Base-by-base conservation (phyloP, 306 rosid species). In the Nissolia schottii region DNA sequence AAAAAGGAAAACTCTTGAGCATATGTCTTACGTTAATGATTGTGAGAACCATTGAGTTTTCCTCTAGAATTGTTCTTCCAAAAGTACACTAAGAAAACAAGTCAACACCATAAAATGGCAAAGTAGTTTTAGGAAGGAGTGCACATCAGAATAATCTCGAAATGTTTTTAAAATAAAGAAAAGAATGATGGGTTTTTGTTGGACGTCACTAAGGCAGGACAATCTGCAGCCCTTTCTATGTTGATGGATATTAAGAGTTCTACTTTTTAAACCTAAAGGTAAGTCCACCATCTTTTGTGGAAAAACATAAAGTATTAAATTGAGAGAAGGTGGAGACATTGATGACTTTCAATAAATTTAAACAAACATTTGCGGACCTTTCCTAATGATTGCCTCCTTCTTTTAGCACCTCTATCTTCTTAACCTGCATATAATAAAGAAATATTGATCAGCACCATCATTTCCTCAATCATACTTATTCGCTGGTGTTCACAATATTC, bases 171-270 rank as follows among this genome's bases (percentile, higher is more conserved):
- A 32, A 57, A 73, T 45, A 55, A 40, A 53, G 22, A 41, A 28
- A 73, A 75, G 45, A 70, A 61, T 62, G 70, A 63, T 45, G 65
- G 82, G 64, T 59, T 67, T 49, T 74, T 49, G 87, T 67, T 84
- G 81, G 79, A 80, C 73, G 74, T 65, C 70, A 76, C 70, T 12
- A 64, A 54, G 64, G 80, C 67, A 77, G 76, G 66, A 49, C 81
- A 85, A 85, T 83, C 82, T 3, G 67, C 81, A 58, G 62, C 79
- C 50, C 83, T 70, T 74, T 82, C 64, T 35, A 75, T 65, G 89
- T 53, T 78, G 89, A 78, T 78, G 69, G 49, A 85, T 80, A 67
- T 64, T 27, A 62, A n/a, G 32, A 82, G 31, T 55, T 71, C 63
- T 62, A 76, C 83, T 83, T 87, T 85, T 59, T 67, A 70, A 74